These are phyloP conservation scores for Podosphaera aphanis DNA, from an alignment of 2,329 filamentous ascomycete genomes.

Conservation along the genomic window DNA sequence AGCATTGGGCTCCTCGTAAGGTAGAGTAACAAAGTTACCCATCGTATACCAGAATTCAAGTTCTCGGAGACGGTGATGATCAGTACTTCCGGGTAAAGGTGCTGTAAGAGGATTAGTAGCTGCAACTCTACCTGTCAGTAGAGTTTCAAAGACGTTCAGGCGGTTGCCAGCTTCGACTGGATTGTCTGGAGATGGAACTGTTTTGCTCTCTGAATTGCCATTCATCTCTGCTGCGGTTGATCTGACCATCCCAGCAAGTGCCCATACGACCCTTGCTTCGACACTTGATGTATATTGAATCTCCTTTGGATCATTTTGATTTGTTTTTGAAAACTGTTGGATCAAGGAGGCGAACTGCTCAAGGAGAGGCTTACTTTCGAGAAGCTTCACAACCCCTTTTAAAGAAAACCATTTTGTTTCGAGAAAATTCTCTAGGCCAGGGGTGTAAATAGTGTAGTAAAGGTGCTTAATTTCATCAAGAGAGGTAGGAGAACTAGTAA, in stretches of 20 bases:
- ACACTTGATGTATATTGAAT: constrained; percentile 30
- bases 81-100: constrained; percentile 24
- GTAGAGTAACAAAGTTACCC: constrained; percentile 44
- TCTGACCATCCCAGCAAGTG: constrained; percentile 24
- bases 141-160: constrained; percentile 49
- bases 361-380: constrained; percentile 33
- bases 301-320: constrained; percentile 25
- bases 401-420: constrained; percentile 65
- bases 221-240: constrained; percentile 13
- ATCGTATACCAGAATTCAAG: constrained; percentile 66
- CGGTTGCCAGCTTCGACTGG: constrained; percentile 41
- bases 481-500: constrained; percentile 21
- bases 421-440: constrained; percentile 49
- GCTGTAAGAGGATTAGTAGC: constrained; percentile 31
- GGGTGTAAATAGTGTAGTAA: constrained; percentile 55
- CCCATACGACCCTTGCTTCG: constrained; percentile 37
- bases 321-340: constrained; percentile 25
- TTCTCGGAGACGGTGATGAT: constrained; percentile 34
- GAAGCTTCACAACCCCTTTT: constrained; percentile 19
- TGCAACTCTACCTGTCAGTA: constrained; percentile 51
- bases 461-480: constrained; percentile 46
- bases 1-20: constrained; percentile 32
- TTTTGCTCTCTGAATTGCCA: constrained; percentile 15
- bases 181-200: constrained; percentile 31
- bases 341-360: constrained; percentile 46